Evolutionary conservation across 2,329 filamentous ascomycete species (phyloP), one percentile per base, ranked within the genome.

Genomic region (Microdochium bolleyi): DNA sequence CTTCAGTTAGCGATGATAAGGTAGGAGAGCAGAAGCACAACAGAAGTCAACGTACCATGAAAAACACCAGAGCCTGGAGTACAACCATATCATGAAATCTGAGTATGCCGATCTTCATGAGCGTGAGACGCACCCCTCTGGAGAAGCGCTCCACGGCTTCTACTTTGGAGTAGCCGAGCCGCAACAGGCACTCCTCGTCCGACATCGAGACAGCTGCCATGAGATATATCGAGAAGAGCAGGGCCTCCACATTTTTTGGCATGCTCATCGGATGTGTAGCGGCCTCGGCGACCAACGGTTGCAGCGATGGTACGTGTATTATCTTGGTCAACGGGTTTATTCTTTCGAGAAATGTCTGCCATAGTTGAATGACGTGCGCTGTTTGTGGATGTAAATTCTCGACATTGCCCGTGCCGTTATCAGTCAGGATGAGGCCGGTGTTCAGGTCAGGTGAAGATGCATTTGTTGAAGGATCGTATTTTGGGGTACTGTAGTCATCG

Each of bases 321-420:
- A 84, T 62, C 53, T 67, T 67, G 50, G 64, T 66, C 49, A 67
- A 38, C 8, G 88, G 87, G 60, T 92, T 87, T 52, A 92, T 83
- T 55, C 88, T 84, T 49, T 89, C 83, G 5, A 90, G 70, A 58
- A 85, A 91, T 9, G 82, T 73, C 63, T 90, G 85, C 88, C 88
- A 92, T 4, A 92, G 74, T 50, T 78, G 77, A 60, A 88, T 84
- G 24, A 88, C 79, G 32, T 88, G 82, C 13, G 81, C 76, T 0
- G 83, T 78, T 3, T 81, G 73, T 0, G 88, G 88, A 58, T 87
- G 84, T 62, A 87, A 69, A 14, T 77, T 73, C 51, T 77, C 73
- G 14, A 72, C 59, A 48, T 66, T 72, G 24, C 66, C 62, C 5
- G 67, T 63, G 1, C 69, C 66, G 27, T 70, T 62, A 51, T 74